These are phyloP conservation scores for Curvularia lunata DNA, from an alignment of 2,329 filamentous ascomycete genomes.

Conservation along the genomic window DNA sequence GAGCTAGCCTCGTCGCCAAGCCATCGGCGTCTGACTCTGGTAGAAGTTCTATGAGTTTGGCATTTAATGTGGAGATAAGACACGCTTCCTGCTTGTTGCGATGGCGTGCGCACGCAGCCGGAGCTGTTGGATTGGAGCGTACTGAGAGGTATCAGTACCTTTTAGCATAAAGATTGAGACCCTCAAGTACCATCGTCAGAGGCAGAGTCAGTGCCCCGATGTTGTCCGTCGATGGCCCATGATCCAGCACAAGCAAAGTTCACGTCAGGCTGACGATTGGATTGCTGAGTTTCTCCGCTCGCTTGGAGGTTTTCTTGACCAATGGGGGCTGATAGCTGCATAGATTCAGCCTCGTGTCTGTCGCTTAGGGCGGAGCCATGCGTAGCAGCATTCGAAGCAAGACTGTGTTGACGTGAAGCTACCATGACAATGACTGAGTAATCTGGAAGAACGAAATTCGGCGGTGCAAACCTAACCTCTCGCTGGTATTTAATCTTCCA, in stretches of 20 bases:
- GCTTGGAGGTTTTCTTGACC: neutral
- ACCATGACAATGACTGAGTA: neutral
- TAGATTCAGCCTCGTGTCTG: neutral
- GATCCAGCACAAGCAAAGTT: neutral
- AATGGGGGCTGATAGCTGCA: too few species aligned
- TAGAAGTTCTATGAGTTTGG: neutral
- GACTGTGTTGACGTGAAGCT: neutral
- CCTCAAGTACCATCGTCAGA: neutral
- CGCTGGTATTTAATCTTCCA: neutral
- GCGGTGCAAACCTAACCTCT: neutral
- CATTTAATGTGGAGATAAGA: neutral
- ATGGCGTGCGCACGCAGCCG: neutral
- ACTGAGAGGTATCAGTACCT: constrained; percentile 3
- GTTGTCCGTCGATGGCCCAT: neutral
- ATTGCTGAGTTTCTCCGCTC: neutral
- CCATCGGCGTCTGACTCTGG: neutral
- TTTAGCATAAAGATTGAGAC: neutral
- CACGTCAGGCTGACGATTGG: neutral
- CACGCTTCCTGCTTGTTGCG: constrained; percentile 1
- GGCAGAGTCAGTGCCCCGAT: neutral
- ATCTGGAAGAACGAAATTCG: neutral
- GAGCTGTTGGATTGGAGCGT: neutral
- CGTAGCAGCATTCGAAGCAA: neutral
- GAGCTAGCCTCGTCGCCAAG: neutral
- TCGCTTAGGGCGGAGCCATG: neutral